phyloP scores from a whole-genome alignment of 768 basidiomycete species.

The Kockovaella imperatae region DNA sequence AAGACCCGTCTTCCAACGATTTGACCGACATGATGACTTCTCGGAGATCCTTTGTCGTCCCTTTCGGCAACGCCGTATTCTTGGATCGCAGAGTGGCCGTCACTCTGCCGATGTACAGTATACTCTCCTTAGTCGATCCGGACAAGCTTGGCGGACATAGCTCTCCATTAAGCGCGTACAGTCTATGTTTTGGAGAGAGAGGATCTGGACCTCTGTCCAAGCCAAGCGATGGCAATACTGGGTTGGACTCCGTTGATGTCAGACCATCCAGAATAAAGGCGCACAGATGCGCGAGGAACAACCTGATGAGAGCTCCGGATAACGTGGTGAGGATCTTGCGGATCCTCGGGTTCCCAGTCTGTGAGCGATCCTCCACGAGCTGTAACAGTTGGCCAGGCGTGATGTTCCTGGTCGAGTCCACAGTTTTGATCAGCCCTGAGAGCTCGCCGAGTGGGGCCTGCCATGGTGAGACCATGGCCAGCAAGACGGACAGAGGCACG shows the following conservation, averaged over 20 bases:
- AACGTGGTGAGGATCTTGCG: conserved; percentile 63
- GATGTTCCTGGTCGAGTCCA: background rate
- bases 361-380: conserved; percentile 61
- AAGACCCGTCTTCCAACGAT: conserved; percentile 56
- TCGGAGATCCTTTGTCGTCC: conserved; percentile 57
- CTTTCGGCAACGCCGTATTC: conserved; percentile 64
- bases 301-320: conserved; percentile 65
- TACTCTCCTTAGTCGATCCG: conserved; percentile 64
- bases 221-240: conserved; percentile 13
- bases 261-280: conserved; percentile 75
- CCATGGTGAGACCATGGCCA: conserved; percentile 80
- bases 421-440: conserved; percentile 53
- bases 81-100: conserved; percentile 74
- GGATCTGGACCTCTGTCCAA: conserved; percentile 52
- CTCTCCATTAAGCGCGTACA: conserved; percentile 56
- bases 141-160: conserved; percentile 71
- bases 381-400: conserved; percentile 73
- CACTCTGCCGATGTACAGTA: conserved; percentile 77
- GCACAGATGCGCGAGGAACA: conserved; percentile 76
- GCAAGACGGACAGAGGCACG: conserved; percentile 75
- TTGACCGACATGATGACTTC: conserved; percentile 56
- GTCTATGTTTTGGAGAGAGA: conserved; percentile 52
- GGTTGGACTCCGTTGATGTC: conserved; percentile 45
- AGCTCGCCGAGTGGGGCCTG: conserved; percentile 74
- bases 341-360: conserved; percentile 70